Base-by-base conservation (phyloP, 2,329 filamentous ascomycete genomes). In the Ophiostoma perfectum region DNA sequence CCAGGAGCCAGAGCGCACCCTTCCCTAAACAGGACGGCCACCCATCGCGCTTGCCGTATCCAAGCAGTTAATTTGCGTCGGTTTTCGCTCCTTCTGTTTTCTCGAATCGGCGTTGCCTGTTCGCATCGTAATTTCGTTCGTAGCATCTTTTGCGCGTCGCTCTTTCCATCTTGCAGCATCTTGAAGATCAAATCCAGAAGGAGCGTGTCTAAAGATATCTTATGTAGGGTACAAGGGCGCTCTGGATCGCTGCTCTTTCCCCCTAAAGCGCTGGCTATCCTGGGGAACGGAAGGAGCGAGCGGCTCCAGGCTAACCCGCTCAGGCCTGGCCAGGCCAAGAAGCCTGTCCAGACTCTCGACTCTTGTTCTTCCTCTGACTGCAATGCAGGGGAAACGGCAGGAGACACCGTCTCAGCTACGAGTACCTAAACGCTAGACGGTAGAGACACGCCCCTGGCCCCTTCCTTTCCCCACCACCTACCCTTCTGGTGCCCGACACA, bases 401-500 rank as follows among this genome's bases (percentile, higher is more conserved):
- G 47, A 52, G 47, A 18, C 55, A 27, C 49, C 55, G 55, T 60
- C 55, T 60, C 55, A 38, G 16, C 27, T 14, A n/a, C n/a, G n/a
- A n/a, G n/a, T n/a, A 8, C 49, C 11, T 38, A 5, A 63, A 63
- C 39, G 38, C 60, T 63, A 41, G 60, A 63, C 39, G 12, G 60
- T 60, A 27, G 60, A 42, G 38, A 52, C 49, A 65, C 63, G n/a
- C 67, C 67, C 63, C 67, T 68, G 41, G 62, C 67, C 42, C 67
- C 49, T 68, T 65, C 67, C 41, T 52, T 60, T 14, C 55, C 12
- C 55, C 55, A 60, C 55, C 11, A 14, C 27, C n/a, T 18, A 55
- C n/a, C 49, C 49, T 55, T 55, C 49, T 62, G 62, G 62, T 41
- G 39, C 62, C 62, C 62, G n/a, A 27, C 39, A 63, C 52, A 58